These are phyloP conservation scores for Xylaria palmicola DNA, from an alignment of 495 filamentous ascomycete genomes.

Conservation along the genomic window DNA sequence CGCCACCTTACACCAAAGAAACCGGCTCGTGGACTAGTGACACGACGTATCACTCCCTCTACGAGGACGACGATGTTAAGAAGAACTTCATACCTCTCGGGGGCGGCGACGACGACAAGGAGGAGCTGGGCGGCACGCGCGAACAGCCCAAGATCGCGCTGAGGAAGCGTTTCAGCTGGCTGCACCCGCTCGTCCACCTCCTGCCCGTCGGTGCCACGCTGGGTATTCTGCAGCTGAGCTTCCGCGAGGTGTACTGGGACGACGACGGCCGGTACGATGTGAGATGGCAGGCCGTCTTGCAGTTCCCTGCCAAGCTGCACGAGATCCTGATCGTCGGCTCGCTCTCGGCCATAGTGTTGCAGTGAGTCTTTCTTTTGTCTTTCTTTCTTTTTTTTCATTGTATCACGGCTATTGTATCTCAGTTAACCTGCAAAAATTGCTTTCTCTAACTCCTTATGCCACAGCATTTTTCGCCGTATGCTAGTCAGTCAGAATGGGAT, in stretches of 20 bases:
- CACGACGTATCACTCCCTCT: not conserved
- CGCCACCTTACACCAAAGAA: not conserved
- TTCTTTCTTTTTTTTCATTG: not conserved
- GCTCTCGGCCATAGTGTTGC: constrained; percentile 8
- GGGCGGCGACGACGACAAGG: not conserved
- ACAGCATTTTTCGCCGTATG: constrained; percentile 11
- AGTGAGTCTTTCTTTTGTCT: constrained; percentile 9
- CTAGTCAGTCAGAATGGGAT: constrained; percentile 1
- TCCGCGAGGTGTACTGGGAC: not conserved
- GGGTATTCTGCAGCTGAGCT: not conserved
- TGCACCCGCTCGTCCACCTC: not conserved
- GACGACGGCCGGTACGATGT: not conserved
- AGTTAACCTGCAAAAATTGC: not conserved
- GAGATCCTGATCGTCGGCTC: constrained; percentile 15
- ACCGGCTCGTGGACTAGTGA: not conserved
- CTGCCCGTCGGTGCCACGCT: not conserved
- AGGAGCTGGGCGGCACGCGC: not conserved
- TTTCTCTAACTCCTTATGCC: not conserved
- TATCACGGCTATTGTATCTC: not conserved
- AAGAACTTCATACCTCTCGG: not conserved
- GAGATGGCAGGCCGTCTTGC: not conserved
- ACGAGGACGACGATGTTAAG: not conserved
- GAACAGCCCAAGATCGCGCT: not conserved
- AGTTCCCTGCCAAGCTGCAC: constrained; percentile 15
- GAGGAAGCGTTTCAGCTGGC: not conserved